Conservation (phyloP, 164 flowering plant genomes). For the Aristolochia californica region DNA sequence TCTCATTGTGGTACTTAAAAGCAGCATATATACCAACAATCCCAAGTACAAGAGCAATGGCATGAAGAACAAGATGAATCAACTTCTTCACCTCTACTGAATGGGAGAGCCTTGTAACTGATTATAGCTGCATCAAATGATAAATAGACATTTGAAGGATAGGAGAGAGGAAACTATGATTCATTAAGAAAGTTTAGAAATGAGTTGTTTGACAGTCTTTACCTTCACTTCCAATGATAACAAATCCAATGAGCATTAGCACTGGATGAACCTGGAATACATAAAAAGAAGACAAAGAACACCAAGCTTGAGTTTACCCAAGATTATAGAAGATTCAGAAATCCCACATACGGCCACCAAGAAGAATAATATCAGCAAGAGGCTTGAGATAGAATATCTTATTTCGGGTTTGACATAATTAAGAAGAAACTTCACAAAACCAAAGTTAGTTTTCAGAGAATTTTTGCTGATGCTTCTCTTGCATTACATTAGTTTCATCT, state of each 20-base stretch:
- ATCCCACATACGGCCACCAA: too few relatives aligned
- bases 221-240: constrained; percentile 97
- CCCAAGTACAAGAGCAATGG: constrained; percentile 65
- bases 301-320: too few relatives aligned
- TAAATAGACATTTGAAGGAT: background rate
- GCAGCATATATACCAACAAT: constrained; percentile 66
- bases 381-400: too few relatives aligned
- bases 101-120: constrained; percentile 67
- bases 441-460: too few relatives aligned
- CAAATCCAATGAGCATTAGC: constrained; percentile 78
- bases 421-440: too few relatives aligned
- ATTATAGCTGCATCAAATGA: constrained; percentile 56
- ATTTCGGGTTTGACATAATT: too few relatives aligned
- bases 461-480: too few relatives aligned
- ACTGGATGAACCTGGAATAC: constrained; percentile 79
- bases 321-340: too few relatives aligned
- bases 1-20: constrained; percentile 82
- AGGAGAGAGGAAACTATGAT: background rate
- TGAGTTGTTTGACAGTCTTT: constrained; percentile 7
- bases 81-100: constrained; percentile 60
- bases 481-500: too few relatives aligned
- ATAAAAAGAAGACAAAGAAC: background rate
- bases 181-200: background rate
- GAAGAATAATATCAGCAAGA: too few relatives aligned
- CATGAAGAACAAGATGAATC: constrained; percentile 69